Base-by-base conservation (phyloP, 345 rosid species). In the Boechera retrofracta region DNA sequence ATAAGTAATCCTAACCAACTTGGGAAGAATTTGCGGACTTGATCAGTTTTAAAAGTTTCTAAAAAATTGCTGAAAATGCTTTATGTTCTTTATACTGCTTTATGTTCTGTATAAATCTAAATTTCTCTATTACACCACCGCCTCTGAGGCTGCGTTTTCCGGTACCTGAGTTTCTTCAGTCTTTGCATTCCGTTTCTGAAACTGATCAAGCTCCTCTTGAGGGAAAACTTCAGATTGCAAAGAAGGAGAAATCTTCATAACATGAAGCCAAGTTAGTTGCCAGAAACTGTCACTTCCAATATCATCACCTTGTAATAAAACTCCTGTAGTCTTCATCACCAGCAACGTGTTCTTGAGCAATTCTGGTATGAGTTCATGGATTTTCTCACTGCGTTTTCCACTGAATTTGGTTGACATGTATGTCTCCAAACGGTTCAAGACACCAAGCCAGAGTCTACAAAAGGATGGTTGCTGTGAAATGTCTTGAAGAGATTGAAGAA, bases 211-310 rank as follows among this genome's bases (percentile, higher is more conserved):
- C 64, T 88, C 91, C 10, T 80, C 79, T 66, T 81, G 84, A 11
- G 89, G 86, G 75, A 88, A 86, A 32, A 88, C 84, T 77, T 87
- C 96, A 2, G 86, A 79, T 73, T 87, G 87, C 77, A 87, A 26
- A 15, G 87, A 73, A n/a, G 96, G 86, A 38, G 75, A 79, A 6
- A 88, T 82, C 55, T 88, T 88, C 63, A 87, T 83, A 47, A 87
- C 91, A 47, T 88, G 90, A 54, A 88, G 74, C 93, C 96, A 87
- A 13, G 93, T 90, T 16, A 87, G 77, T 64, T 87, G 83, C 96
- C 93, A 90, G 75, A 90, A 85, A 64, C 93, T 90, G 59, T 86
- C 88, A 52, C 90, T 86, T 24, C 87, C 92, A 3, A 86, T 77
- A 39, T 82, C 93, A 68, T 83, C 80, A 52, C 84, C 84, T 1